Base-by-base conservation (phyloP, 495 filamentous ascomycete genomes). In the Penicillium psychrofluorescens region DNA sequence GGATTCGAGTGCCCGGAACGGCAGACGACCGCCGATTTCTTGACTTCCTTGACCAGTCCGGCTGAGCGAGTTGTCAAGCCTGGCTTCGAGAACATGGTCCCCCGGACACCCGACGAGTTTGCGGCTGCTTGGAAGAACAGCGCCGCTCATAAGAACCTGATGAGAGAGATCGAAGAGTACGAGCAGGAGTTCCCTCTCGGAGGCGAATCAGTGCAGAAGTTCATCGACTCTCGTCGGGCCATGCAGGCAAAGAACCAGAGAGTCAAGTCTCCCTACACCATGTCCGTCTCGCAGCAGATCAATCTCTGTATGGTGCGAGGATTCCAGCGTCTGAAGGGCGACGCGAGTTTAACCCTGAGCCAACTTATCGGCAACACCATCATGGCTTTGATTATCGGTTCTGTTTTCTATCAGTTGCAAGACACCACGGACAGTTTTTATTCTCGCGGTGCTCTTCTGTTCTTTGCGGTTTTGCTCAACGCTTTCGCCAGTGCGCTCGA, bases 391-490 rank as follows among this genome's bases (percentile, higher is more conserved):
- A 84, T 97, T 58, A 83, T 96, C 58, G 81, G 84, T 38, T 86
- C 80, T 56, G 85, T 96, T 42, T 97, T 95, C 70, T 95, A 80
- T 68, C 85, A 95, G 49, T 60, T 95, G 13, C 56, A 75, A 22
- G 60, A 55, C 1, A 70, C 71, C 29, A 88, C 88, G 6, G 54
- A 60, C 14, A 87, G 79, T 61, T 94, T 96, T 69, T 97, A 81
- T 67, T 78, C 80, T 51, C 78, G 88, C 41, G 89, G 86, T 38
- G 86, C 86, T 47, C 70, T 96, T 29, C 73, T 97, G 31, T 97
- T 96, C 80, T 96, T 97, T 56, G 87, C 89, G 46, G 83, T 94
- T 48, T 72, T 97, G 36, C 61, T 95, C 63, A 95, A 95, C 58
- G 90, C 90, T 16, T 95, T 96, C 55, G 75, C 83, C 46, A 86